Base-by-base conservation (phyloP, 495 filamentous ascomycete species). In the Annulohypoxylon nitens region DNA sequence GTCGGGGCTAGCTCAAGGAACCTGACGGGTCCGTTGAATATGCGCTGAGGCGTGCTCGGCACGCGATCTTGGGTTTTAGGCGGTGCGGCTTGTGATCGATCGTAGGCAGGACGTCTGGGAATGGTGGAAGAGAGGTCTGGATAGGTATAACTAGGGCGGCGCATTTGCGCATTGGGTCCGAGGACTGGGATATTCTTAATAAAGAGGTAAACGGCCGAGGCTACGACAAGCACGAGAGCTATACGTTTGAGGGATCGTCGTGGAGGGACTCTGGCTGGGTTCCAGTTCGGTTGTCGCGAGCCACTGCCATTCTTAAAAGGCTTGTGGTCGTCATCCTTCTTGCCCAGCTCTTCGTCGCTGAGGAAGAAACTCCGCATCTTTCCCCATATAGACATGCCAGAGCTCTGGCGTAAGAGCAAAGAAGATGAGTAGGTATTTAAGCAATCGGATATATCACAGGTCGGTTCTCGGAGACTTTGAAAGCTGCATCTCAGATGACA, bases 311-410 rank as follows among this genome's bases (percentile, higher is more conserved):
- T 75, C 61, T 73, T 74, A 67, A 64, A 70, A 63, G 66, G 51
- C 61, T 81, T 83, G 75, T 79, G 83, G 76, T 86, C 84, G 74
- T 86, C 84, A 71, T 86, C 81, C 72, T 86, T 86, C 79, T 85
- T 86, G 37, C 77, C 80, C 59, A 84, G 36, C 63, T 83, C 84
- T 64, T 83, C 83, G 48, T 84, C 77, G 74, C 78, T 81, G 67
- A 80, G 61, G 48, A 84, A 82, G 45, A 86, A 64, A 34, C 73
- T 68, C 51, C 75, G 76, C 82, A 84, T 84, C 48, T 76, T 81
- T 53, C 65, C 69, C 76, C 71, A 77, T 75, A 41, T 58, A 77
- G 64, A 69, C 75, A 75, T 77, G 36, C 67, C 60, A 62, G 41
- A 58, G 43, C 71, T 75, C 67, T 47, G 53, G 63, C 64, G 59